Base-by-base conservation (phyloP, 2,329 filamentous ascomycete genomes). In the Whalleya microplaca region DNA sequence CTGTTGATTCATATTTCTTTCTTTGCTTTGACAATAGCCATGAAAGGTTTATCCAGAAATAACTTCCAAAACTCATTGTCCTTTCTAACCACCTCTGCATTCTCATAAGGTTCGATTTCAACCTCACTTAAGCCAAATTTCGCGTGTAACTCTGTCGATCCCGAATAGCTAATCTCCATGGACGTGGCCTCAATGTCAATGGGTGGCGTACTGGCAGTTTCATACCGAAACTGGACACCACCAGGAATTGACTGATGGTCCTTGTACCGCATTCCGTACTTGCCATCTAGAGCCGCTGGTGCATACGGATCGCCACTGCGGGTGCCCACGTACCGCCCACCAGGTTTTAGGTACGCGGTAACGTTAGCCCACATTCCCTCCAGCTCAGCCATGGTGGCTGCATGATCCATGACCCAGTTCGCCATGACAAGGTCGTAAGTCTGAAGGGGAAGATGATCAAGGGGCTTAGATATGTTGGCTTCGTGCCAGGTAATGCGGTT, bases 391-490 rank as follows among this genome's bases (percentile, higher is more conserved):
- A 64, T 27, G 21, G 41, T 65, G 6, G 56, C 58, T 18, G 66
- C 68, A 56, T 70, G 68, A 52, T 70, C 67, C 50, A 73, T 65
- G 21, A 69, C 51, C 69, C 70, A 73, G 54, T 72, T 71, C 2
- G 64, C 69, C 69, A 72, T 71, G 44, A 71, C 67, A 18, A 72
- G 49, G 51, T 72, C 71, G 56, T 73, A 73, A 3, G 27, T 20
- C 10, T 23, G 56, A 2, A 58, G 53, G 4, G 53, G 45, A 20
- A 68, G 59, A 27, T 67, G 61, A 2, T 48, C 45, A 9, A 72
- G 52, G 14, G 69, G 61, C 52, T 65, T 45, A 14, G 66, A 51
- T 12, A 27, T 19, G 20, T 48, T 20, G 23, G 19, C 46, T 21
- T 48, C 46, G 37, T 41, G 21, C 46, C 46, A 48, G 10, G 19